Conservation (phyloP, 805 yeast species). For the Yarrowia deformans region DNA sequence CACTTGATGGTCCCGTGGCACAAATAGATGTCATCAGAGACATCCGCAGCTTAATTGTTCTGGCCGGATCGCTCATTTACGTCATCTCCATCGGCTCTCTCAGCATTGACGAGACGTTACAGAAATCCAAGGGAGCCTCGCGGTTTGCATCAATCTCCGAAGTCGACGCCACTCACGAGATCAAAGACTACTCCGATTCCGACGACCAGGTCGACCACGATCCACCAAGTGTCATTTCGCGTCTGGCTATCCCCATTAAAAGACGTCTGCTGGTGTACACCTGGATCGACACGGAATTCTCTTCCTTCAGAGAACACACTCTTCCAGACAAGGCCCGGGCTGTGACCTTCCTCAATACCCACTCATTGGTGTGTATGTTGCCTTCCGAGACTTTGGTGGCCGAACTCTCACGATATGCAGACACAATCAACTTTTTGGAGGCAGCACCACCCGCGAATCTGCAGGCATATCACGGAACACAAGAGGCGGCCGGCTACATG, state of each 20-base stretch:
- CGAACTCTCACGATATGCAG: constrained; percentile 41
- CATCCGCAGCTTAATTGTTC: constrained; percentile 49
- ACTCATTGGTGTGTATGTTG: constrained; percentile 45
- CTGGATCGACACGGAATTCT: constrained; percentile 48
- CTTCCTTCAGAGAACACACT: constrained; percentile 46
- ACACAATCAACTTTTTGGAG: constrained; percentile 6
- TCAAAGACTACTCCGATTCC: neutral
- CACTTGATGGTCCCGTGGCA: constrained; percentile 46
- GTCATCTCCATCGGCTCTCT: constrained; percentile 50
- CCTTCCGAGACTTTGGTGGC: constrained; percentile 45
- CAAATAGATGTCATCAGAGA: constrained; percentile 50
- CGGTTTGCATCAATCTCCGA: constrained; percentile 45
- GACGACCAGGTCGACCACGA: constrained; percentile 3
- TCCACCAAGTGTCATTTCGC: constrained; percentile 43
- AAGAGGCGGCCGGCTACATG: constrained; percentile 26
- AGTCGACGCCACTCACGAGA: constrained; percentile 29
- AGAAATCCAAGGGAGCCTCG: constrained; percentile 51
- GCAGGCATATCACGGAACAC: constrained; percentile 20
- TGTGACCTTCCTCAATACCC: constrained; percentile 45
- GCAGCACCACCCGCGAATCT: constrained; percentile 23
- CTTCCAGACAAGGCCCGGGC: constrained; percentile 47
- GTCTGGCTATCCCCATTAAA: constrained; percentile 47
- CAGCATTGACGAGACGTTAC: constrained; percentile 48
- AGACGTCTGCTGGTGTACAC: constrained; percentile 44
- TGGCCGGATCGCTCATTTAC: constrained; percentile 49